Evolutionary conservation across 441 rosid genomes (phyloP).

Genomic region (Raphanus hybrid): DNA sequence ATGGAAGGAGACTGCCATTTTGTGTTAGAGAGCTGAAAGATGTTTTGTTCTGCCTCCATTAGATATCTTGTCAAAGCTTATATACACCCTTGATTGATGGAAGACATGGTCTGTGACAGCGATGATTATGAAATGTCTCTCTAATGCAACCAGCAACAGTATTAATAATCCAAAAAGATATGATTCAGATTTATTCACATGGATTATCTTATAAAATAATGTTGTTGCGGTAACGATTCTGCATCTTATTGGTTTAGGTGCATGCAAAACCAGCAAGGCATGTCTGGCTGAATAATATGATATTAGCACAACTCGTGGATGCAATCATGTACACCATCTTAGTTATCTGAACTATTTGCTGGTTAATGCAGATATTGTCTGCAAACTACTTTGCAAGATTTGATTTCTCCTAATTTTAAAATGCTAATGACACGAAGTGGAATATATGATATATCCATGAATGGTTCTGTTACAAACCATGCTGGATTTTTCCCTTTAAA

Average conservation of each 20-base stretch:
- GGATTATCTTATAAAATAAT: background rate
- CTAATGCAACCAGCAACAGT: too few relatives aligned
- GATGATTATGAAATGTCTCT: background rate
- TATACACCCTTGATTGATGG: slow-evolving; percentile 11
- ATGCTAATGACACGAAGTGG: slow-evolving; percentile 5
- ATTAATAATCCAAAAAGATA: background rate
- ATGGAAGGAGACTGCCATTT: slow-evolving; percentile 32
- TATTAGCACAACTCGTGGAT: slow-evolving; percentile 24
- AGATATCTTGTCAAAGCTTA: background rate
- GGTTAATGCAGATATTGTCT: slow-evolving; percentile 19
- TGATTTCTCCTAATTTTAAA: background rate
- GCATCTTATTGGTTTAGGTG: slow-evolving; percentile 15
- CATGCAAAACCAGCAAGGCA: slow-evolving; percentile 8
- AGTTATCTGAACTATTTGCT: background rate
- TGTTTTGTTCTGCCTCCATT: slow-evolving; percentile 19
- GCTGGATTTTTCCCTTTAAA: too few relatives aligned
- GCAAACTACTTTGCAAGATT: slow-evolving; percentile 17
- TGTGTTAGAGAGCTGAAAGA: background rate
- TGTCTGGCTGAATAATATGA: slow-evolving; percentile 17
- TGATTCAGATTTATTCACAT: slow-evolving; percentile 16
- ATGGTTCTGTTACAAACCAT: background rate
- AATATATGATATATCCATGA: background rate
- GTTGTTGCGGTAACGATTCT: background rate
- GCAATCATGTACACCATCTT: slow-evolving; percentile 18
- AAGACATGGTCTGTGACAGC: background rate